Evolutionary conservation across 163 green algal species (phyloP).

Genomic region (Prototheca cutis): DNA sequence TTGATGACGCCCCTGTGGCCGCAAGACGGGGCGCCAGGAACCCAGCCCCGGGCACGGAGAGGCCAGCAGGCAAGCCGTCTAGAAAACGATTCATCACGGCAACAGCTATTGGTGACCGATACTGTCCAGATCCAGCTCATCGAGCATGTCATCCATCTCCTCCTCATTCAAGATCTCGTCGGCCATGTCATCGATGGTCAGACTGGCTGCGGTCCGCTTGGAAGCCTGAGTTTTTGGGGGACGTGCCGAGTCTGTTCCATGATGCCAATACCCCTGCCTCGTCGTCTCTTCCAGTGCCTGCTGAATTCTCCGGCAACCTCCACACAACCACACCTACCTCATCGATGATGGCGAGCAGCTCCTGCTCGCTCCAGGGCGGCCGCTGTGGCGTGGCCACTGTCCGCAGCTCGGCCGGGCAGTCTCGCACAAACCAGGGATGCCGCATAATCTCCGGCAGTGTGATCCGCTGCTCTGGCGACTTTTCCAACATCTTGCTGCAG

Average conservation of each 20-base stretch:
- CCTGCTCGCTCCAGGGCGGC: slow-evolving; percentile 10
- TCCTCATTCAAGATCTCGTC: slow-evolving; percentile 33
- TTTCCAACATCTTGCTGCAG: slow-evolving; percentile 10
- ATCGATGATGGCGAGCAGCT: slow-evolving; percentile 16
- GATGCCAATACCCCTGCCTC: background rate
- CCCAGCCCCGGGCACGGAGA: too few relatives aligned
- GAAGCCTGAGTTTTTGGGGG: background rate
- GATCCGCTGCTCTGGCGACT: slow-evolving; percentile 18
- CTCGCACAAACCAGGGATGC: slow-evolving; percentile 24
- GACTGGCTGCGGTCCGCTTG: background rate
- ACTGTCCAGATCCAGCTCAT: slow-evolving; percentile 22
- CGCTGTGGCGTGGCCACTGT: background rate
- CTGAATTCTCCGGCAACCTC: too few relatives aligned
- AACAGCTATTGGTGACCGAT: too few relatives aligned
- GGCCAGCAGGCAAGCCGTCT: too few relatives aligned
- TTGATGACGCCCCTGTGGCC: too few relatives aligned
- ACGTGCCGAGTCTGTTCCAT: too few relatives aligned
- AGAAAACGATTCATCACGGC: too few relatives aligned
- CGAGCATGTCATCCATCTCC: slow-evolving; percentile 30
- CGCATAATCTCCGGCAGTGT: slow-evolving; percentile 13
- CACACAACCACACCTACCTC: slow-evolving; percentile 12
- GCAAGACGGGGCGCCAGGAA: too few relatives aligned
- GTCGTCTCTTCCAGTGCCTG: too few relatives aligned
- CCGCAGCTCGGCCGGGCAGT: slow-evolving; percentile 6
- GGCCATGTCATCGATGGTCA: slow-evolving; percentile 25